Base-by-base conservation (phyloP, 306 rosid species). In the Quercus suber region DNA sequence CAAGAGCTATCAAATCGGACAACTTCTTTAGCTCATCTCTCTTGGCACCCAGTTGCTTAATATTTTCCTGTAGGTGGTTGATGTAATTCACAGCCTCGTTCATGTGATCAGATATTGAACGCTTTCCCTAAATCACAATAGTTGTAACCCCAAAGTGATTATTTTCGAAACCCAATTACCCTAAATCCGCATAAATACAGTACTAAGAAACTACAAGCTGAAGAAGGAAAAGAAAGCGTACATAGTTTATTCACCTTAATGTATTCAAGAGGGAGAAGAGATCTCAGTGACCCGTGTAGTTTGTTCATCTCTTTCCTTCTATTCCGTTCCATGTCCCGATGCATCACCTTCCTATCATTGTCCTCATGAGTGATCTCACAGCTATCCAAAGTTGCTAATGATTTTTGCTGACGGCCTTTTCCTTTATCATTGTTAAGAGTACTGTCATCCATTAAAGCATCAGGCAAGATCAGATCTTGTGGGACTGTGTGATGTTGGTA, bases 271-370 rank as follows among this genome's bases (percentile, higher is more conserved):
- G 90, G 90, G 73, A 87, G 86, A 73, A 76, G 84, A 45, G 97
- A 86, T 88, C 97, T 85, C 41, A 92, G 97, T 6, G 94, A 85
- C 41, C 84, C 77, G 61, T 84, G 78, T 15, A 83, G 85, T 35
- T 81, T 71, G 60, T 88, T 79, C 94, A 89, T 89, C 70, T 89
- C 97, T 85, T 89, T 87, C 86, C 97, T 88, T 75, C 97, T 88
- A 84, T 78, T 81, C 78, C 88, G 88, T 81, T 91, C 97, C 63
- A 80, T 91, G 49, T 89, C 97, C 53, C 87, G 85, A 55, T 89
- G 97, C 76, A 78, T 76, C 80, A 68, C 78, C 76, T 81, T 88
- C 84, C 80, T 87, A 59, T 81, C 83, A 25, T 57, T 76, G 55
- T 76, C 27, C 0, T 81, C 82, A 28, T 41, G 45, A 41, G 55